A percentile compares a stretch with the other conserved stretches of the same genome.
Evolutionary conservation across 345 rosid genomes (phyloP).

Genomic region (Citrus medica): DNA sequence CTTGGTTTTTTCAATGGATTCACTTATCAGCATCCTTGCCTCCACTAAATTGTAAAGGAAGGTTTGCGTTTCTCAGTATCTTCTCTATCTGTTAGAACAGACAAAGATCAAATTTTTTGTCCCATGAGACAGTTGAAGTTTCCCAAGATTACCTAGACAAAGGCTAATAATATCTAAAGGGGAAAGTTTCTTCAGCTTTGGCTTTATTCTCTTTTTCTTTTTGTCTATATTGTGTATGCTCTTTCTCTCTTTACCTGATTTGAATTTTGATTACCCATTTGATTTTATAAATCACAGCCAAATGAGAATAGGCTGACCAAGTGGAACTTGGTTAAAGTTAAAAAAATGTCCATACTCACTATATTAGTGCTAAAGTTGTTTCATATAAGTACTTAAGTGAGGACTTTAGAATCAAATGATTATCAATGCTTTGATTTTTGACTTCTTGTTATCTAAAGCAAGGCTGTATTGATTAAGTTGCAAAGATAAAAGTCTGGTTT

Average conservation of each 20-base stretch:
- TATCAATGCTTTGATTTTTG: constrained; percentile 23
- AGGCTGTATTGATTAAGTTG: constrained; percentile 38
- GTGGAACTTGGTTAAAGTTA: background rate
- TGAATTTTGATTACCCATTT: constrained; percentile 11
- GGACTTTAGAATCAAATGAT: constrained; percentile 27
- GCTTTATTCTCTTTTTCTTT: constrained; percentile 10
- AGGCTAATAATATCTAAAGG: constrained; percentile 21
- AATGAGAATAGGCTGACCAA: background rate
- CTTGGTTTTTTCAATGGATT: constrained; percentile 54
- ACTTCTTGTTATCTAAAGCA: constrained; percentile 42
- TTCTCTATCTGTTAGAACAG: constrained; percentile 18
- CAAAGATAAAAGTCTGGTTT: constrained; percentile 38
- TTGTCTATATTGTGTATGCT: background rate
- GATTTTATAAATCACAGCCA: constrained; percentile 20
- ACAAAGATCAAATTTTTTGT: background rate
- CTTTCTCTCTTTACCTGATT: background rate
- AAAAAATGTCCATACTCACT: background rate
- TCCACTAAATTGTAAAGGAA: background rate
- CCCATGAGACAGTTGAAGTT: constrained; percentile 18
- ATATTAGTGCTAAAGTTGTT: background rate
- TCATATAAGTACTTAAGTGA: background rate
- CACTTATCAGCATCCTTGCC: constrained; percentile 41
- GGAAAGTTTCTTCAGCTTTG: constrained; percentile 11
- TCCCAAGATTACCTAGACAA: constrained; percentile 7
- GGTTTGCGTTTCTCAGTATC: background rate